Conservation (phyloP, 106 monocot species). For the Allium cepa region DNA sequence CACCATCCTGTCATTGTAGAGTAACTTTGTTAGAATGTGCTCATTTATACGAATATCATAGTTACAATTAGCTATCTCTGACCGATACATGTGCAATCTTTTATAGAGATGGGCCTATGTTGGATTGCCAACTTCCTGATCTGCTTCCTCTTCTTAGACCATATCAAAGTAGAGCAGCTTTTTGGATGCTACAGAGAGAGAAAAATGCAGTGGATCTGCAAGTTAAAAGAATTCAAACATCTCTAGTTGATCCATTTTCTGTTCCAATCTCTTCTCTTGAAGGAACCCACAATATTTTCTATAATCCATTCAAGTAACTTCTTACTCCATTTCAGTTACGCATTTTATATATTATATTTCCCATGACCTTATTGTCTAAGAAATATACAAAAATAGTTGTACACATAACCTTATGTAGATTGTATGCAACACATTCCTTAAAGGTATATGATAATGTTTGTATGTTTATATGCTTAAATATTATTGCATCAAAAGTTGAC, state of each 20-base stretch:
- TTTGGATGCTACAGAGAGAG: conserved; percentile 96
- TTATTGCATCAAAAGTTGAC: no score
- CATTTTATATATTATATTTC: background rate
- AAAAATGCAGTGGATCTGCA: conserved; percentile 19
- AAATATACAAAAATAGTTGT: no score
- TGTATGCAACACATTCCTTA: no score
- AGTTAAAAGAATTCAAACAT: conserved; percentile 11
- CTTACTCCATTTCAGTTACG: conserved; percentile 2
- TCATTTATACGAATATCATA: no score
- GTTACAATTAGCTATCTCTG: background rate
- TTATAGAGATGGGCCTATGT: conserved; percentile 53
- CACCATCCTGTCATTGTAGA: no score
- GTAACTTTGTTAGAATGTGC: no score
- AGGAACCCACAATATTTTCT: conserved; percentile 59
- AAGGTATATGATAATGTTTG: no score
- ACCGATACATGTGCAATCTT: background rate
- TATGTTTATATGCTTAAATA: no score
- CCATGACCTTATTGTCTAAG: no score
- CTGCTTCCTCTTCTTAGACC: conserved; percentile 79
- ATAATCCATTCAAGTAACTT: conserved; percentile 91
- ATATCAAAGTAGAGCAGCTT: conserved; percentile 82
- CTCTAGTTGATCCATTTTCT: conserved; percentile 47
- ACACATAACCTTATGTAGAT: no score
- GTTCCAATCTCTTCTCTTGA: conserved; percentile 62
- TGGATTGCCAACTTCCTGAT: conserved; percentile 60